Conservation (phyloP, 1,284 basidiomycete species). For the Agaricales sp. region DNA sequence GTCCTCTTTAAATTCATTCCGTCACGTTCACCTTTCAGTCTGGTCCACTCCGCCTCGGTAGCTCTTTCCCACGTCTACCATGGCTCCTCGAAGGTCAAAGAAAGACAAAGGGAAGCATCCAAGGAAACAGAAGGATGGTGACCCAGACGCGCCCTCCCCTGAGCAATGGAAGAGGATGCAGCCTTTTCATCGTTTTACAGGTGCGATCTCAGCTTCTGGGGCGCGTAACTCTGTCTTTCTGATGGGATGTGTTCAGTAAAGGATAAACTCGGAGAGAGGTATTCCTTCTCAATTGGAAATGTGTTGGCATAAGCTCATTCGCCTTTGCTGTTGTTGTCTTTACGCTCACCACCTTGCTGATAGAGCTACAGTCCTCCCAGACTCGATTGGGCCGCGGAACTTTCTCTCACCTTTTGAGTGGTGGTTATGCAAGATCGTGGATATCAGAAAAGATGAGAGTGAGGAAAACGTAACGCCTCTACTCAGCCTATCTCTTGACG, state of each 20-base stretch:
- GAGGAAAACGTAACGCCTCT: constrained; percentile 7
- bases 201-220: too few relatives aligned
- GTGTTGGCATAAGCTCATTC: background rate
- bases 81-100: background rate
- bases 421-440: constrained; percentile 16
- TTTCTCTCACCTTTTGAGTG: constrained; percentile 3
- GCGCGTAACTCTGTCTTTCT: too few relatives aligned
- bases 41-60: background rate
- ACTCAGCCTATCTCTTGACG: background rate
- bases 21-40: background rate
- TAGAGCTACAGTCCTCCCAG: background rate
- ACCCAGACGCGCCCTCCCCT: background rate
- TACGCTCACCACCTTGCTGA: background rate
- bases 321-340: background rate
- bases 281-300: background rate
- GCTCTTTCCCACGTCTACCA: background rate
- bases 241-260: too few relatives aligned
- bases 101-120: background rate
- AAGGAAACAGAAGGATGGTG: background rate
- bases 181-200: background rate
- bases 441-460: constrained; percentile 11
- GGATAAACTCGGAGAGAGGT: background rate
- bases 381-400: background rate
- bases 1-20: background rate
- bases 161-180: background rate